A percentile compares a stretch with the other conserved stretches of the same genome.
Conservation (phyloP, 345 rosid species). For the Gossypium turneri region DNA sequence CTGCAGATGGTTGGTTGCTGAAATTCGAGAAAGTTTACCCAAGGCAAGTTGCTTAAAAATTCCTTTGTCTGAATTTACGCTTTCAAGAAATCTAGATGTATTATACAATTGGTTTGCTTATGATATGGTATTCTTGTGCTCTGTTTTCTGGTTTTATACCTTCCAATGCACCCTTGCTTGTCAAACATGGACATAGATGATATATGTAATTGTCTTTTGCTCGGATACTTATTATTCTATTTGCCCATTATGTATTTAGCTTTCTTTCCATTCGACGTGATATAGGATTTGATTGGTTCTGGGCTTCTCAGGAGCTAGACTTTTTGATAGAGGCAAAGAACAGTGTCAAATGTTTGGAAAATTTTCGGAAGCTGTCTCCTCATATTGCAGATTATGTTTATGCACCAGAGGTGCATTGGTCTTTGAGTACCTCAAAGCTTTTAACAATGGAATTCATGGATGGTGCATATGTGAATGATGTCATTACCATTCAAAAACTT, state of each 20-base stretch:
- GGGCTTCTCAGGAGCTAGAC: slow-evolving; percentile 64
- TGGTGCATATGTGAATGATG: slow-evolving; percentile 79
- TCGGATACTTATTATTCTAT: background rate
- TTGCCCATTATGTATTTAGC: background rate
- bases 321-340: slow-evolving; percentile 91
- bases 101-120: background rate
- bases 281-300: slow-evolving; percentile 1
- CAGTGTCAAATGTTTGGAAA: slow-evolving; percentile 79
- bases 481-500: slow-evolving; percentile 59
- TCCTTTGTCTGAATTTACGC: too few species aligned
- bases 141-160: background rate
- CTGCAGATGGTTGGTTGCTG: slow-evolving; percentile 88
- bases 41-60: slow-evolving; percentile 51
- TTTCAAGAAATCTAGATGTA: background rate
- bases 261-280: background rate
- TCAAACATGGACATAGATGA: background rate
- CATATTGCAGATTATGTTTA: slow-evolving; percentile 75
- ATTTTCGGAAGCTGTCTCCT: slow-evolving; percentile 85
- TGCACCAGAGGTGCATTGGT: slow-evolving; percentile 82
- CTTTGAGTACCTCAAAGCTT: slow-evolving; percentile 76
- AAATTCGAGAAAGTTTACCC: slow-evolving; percentile 84
- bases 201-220: slow-evolving; percentile 7
- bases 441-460: slow-evolving; percentile 94
- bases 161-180: background rate
- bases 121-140: background rate